Evolutionary conservation across 2,329 filamentous ascomycete genomes (phyloP).

Genomic region (Dactylellina parvicollis): DNA sequence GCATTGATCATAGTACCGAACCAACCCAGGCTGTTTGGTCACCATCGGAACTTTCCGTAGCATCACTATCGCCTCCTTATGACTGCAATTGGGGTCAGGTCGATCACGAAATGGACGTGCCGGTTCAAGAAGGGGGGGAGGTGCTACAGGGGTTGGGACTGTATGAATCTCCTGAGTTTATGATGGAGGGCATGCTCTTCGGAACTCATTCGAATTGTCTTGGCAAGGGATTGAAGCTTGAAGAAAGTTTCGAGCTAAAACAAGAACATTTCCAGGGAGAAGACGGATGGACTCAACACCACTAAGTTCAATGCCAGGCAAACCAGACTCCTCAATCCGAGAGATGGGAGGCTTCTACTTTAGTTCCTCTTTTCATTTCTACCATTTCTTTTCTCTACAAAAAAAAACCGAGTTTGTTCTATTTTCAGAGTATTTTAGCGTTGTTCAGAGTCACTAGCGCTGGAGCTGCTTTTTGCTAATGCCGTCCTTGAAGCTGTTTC

Average conservation of each 20-base stretch:
- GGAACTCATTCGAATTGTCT: background rate
- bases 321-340: background rate
- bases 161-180: conserved; percentile 45
- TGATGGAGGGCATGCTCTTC: background rate
- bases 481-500: background rate
- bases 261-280: conserved; percentile 24
- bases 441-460: background rate
- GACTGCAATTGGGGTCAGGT: conserved; percentile 1
- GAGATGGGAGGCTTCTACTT: background rate
- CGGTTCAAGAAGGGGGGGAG: conserved; percentile 14
- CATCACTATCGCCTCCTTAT: conserved; percentile 31
- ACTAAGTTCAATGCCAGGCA: background rate
- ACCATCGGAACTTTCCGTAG: conserved; percentile 29
- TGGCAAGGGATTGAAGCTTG: conserved; percentile 41
- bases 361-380: background rate
- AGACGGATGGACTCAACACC: background rate
- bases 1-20: background rate
- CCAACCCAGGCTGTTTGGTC: conserved; percentile 23
- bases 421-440: conserved; percentile 24
- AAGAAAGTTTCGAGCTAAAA: conserved; percentile 44
- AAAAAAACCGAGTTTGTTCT: background rate
- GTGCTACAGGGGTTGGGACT: conserved; percentile 37
- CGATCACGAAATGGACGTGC: background rate
- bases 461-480: background rate
- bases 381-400: background rate